Base-by-base conservation (phyloP, 176 grass and related monocot genomes). In the Zoysia pacifica region DNA sequence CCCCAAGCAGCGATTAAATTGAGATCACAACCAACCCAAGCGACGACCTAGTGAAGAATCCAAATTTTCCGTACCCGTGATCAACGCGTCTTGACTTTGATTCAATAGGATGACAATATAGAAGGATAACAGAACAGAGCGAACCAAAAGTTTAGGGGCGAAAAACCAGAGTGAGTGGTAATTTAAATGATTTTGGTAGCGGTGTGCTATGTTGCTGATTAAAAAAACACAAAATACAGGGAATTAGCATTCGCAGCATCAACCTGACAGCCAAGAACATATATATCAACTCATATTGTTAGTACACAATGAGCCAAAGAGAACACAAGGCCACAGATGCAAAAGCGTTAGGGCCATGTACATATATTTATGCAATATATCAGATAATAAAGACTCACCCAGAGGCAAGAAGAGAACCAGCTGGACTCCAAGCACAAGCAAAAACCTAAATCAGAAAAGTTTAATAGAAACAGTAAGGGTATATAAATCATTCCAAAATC, bases 321-420 rank as follows among this genome's bases (percentile, higher is more conserved):
- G 45, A 9, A n/a, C 19, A 69, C 28, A 65, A 65, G 11, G n/a
- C 38, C 10, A 54, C 7, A 82, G 45, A 38, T 44, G 54, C 65
- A 70, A 41, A 40, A 55, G 63, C 5, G 8, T 56, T 47, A 18
- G 38, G 81, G 71, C 19, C 7, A 80, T 65, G 48, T 35, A 80
- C 20, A 54, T 53, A 76, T 70, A 65, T 71, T 36, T 35, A 78
- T 59, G 39, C 18, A 38, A 44, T 78, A 82, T 5, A 58, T 36
- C 4, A 72, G 52, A 73, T 79, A 79, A 71, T 61, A 55, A 73
- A 16, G 59, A 83, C 89, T 16, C 69, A 97, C 90, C 95, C 95
- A 79, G 95, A 98, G 55, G 95, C 95, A 80, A 98, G 91, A 86
- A 98, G 95, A 67, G 95, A 93, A 80, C 95, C 92, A n/a, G 92